Percentiles rank a stretch among this genome's conserved stretches.
Conservation (phyloP, 345 rosid genomes). For the Euclidium syriacum region DNA sequence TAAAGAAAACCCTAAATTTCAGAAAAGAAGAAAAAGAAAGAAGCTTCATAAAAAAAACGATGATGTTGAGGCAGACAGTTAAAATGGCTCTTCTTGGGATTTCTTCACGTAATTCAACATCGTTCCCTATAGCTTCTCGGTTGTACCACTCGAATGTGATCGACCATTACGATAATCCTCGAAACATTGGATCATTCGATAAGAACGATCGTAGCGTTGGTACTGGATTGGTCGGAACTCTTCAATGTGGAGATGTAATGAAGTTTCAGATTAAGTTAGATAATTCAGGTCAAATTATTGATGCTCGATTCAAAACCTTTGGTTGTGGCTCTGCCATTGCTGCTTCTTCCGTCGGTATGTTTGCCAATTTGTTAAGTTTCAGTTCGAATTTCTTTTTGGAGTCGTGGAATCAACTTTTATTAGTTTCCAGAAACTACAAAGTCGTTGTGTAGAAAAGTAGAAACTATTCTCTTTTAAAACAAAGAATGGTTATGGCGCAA, state of each 20-base stretch:
- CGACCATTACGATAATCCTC: constrained; percentile 75
- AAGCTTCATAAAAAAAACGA: too few relatives aligned
- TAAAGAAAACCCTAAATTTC: neutral
- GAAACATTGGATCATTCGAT: constrained; percentile 82
- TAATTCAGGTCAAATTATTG: constrained; percentile 56
- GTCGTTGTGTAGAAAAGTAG: too few relatives aligned
- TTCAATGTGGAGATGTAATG: constrained; percentile 88
- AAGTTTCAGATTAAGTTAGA: constrained; percentile 80
- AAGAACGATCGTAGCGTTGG: constrained; percentile 70
- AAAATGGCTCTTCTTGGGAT: constrained; percentile 35
- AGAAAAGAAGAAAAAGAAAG: neutral
- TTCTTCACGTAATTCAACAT: neutral
- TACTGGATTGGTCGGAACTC: constrained; percentile 84
- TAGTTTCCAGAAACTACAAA: too few relatives aligned
- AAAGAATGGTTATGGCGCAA: too few relatives aligned
- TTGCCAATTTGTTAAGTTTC: too few relatives aligned
- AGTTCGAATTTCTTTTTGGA: too few relatives aligned
- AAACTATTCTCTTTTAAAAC: too few relatives aligned
- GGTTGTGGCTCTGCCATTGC: constrained; percentile 92
- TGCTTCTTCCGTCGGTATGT: constrained; percentile 68
- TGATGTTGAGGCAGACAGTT: constrained; percentile 41
- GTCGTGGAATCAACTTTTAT: too few relatives aligned
- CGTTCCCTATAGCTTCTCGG: constrained; percentile 34
- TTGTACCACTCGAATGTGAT: constrained; percentile 73
- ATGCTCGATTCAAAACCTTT: constrained; percentile 81